These are phyloP conservation scores for Phytophthora capsici DNA, from an alignment of 352 stramenopile genomes.

Conservation along the genomic window DNA sequence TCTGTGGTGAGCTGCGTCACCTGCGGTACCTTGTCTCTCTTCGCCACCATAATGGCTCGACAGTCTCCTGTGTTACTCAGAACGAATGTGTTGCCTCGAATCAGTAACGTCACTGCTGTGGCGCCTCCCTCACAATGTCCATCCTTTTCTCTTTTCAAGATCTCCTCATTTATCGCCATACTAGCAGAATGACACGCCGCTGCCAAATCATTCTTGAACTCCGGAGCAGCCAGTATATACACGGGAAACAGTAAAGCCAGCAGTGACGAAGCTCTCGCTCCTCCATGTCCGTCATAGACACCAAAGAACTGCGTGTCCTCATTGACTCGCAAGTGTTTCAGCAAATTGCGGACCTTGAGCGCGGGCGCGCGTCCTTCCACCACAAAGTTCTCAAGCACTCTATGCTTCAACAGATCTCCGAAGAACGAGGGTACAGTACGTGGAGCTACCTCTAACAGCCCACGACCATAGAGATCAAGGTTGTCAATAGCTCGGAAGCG, in stretches of 20 bases:
- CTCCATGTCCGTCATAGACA: constrained; percentile 82
- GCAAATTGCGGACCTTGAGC: constrained; percentile 47
- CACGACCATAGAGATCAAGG: constrained; percentile 64
- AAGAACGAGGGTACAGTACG: constrained; percentile 26
- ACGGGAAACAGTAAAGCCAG: constrained; percentile 72
- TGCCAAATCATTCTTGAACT: constrained; percentile 52
- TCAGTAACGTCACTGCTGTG: constrained; percentile 68
- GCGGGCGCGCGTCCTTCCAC: constrained; percentile 43
- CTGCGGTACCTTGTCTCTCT: constrained; percentile 25
- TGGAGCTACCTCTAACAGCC: constrained; percentile 52
- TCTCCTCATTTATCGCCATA: constrained; percentile 71
- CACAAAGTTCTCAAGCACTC: constrained; percentile 59
- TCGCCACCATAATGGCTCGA: constrained; percentile 65
- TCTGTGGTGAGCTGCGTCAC: constrained; percentile 68
- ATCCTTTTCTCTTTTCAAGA: constrained; percentile 56
- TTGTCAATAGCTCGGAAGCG: constrained; percentile 73
- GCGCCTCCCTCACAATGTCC: constrained; percentile 64
- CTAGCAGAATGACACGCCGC: constrained; percentile 54
- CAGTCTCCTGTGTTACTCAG: constrained; percentile 86
- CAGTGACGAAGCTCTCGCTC: constrained; percentile 61
- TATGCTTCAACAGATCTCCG: constrained; percentile 37
- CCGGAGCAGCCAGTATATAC: constrained; percentile 63
- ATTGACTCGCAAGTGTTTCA: constrained; percentile 27
- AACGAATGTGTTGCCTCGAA: constrained; percentile 52
- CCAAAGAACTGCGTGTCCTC: constrained; percentile 71